Evolutionary conservation across 1,284 basidiomycete species (phyloP).

Genomic region (Malassezia dermatis): DNA sequence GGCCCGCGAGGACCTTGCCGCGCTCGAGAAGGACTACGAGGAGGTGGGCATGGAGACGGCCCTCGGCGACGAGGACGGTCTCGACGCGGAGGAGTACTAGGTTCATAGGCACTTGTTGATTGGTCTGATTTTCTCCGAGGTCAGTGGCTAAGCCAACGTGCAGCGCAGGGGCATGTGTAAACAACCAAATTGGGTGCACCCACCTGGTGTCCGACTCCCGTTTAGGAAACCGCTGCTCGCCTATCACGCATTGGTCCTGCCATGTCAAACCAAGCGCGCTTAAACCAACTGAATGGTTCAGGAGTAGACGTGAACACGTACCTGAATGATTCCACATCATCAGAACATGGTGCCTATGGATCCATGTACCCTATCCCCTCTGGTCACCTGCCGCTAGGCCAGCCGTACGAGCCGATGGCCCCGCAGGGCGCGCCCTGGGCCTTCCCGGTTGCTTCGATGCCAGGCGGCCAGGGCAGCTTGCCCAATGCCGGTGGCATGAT

Average conservation of each 20-base stretch:
- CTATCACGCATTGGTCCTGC: not conserved
- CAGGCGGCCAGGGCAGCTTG: not conserved
- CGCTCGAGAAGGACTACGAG: constrained; percentile 66
- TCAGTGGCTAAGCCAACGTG: not conserved
- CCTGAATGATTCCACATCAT: not conserved
- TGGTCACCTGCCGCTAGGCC: constrained; percentile 32
- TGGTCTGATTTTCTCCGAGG: not conserved
- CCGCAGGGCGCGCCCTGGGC: constrained; percentile 7
- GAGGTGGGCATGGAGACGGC: constrained; percentile 78
- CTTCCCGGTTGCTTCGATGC: constrained; percentile 5
- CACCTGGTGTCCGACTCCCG: constrained; percentile 2
- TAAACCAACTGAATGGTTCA: not conserved
- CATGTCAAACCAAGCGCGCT: constrained; percentile 7
- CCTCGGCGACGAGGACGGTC: constrained; percentile 58
- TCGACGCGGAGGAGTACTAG: constrained; percentile 39
- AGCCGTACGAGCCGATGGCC: constrained; percentile 5
- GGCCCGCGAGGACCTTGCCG: constrained; percentile 91
- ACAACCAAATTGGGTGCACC: not conserved
- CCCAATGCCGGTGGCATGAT: not conserved
- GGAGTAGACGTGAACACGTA: constrained; percentile 12
- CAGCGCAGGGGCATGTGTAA: not conserved
- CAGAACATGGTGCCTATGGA: constrained; percentile 7
- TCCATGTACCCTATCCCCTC: constrained; percentile 33
- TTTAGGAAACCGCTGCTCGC: constrained; percentile 5
- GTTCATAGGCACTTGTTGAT: not conserved